These are phyloP conservation scores for Eucommia ulmoides DNA, from an alignment of 257 asterid species.

Conservation along the genomic window DNA sequence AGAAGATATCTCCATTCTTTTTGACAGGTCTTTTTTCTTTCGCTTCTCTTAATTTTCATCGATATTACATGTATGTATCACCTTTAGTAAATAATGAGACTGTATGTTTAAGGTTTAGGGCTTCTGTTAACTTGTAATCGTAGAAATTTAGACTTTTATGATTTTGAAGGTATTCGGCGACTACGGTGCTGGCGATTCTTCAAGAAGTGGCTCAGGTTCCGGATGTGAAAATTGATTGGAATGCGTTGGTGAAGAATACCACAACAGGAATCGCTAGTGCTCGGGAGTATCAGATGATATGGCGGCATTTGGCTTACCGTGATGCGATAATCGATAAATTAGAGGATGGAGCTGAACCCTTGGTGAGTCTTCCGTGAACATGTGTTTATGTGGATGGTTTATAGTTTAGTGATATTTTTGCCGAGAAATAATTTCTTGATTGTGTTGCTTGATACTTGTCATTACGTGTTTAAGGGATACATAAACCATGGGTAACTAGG, in stretches of 20 bases:
- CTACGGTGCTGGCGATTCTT: slow-evolving; percentile 49
- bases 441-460: neutral
- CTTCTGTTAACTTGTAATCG: no score
- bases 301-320: slow-evolving; percentile 86
- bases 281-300: slow-evolving; percentile 68
- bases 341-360: slow-evolving; percentile 31
- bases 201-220: slow-evolving; percentile 59
- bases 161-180: slow-evolving; percentile 26
- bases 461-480: neutral
- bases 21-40: neutral
- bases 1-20: neutral
- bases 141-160: neutral
- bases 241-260: slow-evolving; percentile 48
- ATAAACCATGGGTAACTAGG: neutral
- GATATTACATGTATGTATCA: neutral
- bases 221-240: slow-evolving; percentile 64
- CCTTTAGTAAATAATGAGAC: neutral
- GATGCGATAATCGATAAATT: slow-evolving; percentile 35
- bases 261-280: slow-evolving; percentile 61
- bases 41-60: neutral
- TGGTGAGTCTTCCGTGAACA: slow-evolving; percentile 20
- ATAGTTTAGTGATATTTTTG: neutral
- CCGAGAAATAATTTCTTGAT: neutral
- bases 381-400: neutral
- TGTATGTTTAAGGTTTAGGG: neutral